phyloP scores from a whole-genome alignment of 1,284 basidiomycete species.

The Xerocomus alliaceus region DNA sequence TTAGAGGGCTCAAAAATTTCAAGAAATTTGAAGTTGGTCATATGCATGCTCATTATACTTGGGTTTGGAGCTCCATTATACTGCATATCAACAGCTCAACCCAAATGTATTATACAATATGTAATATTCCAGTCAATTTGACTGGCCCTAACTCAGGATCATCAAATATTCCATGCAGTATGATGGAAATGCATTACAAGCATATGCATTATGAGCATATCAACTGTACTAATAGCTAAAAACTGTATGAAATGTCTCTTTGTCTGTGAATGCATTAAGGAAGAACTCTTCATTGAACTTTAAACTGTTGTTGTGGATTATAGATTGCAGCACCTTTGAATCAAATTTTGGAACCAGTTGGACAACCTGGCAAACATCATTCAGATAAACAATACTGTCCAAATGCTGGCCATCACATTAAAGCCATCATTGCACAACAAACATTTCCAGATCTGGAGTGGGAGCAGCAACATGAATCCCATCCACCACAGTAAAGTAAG shows the following conservation, averaged over 20 bases:
- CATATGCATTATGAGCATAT: background rate
- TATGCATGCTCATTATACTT: background rate
- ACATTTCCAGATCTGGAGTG: background rate
- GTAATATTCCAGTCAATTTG: background rate
- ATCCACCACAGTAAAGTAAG: background rate
- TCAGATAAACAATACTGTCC: background rate
- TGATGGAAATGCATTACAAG: background rate
- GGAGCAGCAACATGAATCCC: background rate
- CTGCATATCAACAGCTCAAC: background rate
- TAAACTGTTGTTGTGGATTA: conserved; percentile 10
- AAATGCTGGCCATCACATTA: background rate
- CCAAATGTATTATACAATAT: background rate
- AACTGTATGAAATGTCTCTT: conserved; percentile 16
- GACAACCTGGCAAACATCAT: background rate
- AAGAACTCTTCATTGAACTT: conserved; percentile 8
- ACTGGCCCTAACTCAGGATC: background rate
- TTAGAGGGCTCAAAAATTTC: background rate
- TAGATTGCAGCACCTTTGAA: background rate
- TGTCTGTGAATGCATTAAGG: conserved; percentile 18
- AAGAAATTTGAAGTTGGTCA: background rate
- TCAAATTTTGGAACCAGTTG: conserved; percentile 12
- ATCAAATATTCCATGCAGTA: background rate
- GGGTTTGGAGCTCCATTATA: background rate
- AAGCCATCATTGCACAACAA: background rate
- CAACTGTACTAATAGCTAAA: conserved; percentile 2